phyloP scores from a whole-genome alignment of 768 basidiomycete genomes.

The Kwoniella botswanensis region DNA sequence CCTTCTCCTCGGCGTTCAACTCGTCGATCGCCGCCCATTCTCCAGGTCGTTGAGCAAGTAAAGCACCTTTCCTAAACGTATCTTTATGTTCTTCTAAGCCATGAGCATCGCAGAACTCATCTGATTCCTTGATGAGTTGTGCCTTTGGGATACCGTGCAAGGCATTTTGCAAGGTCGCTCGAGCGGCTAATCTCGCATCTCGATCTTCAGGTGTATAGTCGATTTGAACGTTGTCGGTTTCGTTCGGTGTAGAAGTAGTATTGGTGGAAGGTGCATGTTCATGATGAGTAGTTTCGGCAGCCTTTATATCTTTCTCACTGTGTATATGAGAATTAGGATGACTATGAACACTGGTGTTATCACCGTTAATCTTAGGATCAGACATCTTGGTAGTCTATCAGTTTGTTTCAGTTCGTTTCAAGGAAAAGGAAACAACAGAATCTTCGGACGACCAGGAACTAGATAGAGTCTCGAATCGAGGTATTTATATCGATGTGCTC shows the following conservation, averaged over 20 bases:
- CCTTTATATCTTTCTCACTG: not conserved
- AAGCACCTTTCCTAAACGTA: slow-evolving; percentile 32
- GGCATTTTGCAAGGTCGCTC: slow-evolving; percentile 20
- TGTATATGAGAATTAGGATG: not conserved
- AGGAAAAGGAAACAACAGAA: not conserved
- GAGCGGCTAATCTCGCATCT: slow-evolving; percentile 11
- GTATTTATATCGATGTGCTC: not conserved
- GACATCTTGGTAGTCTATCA: not conserved
- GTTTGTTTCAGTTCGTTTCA: not conserved
- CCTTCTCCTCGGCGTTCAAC: slow-evolving; percentile 13
- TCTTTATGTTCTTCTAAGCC: slow-evolving; percentile 24
- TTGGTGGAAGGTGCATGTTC: slow-evolving; percentile 8
- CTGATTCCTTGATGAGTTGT: slow-evolving; percentile 24
- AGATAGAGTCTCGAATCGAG: not conserved
- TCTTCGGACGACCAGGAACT: not conserved
- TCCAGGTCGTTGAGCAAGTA: slow-evolving; percentile 36
- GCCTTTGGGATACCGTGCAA: slow-evolving; percentile 26
- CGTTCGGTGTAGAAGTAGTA: not conserved
- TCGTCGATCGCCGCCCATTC: slow-evolving; percentile 43
- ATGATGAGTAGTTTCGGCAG: not conserved
- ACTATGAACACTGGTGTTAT: not conserved
- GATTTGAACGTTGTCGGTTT: not conserved
- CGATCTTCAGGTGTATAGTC: slow-evolving; percentile 10
- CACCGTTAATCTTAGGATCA: not conserved
- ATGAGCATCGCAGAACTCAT: slow-evolving; percentile 25